Base-by-base conservation (phyloP, 108 stramenopile species). In the Skeletonema costatum region DNA sequence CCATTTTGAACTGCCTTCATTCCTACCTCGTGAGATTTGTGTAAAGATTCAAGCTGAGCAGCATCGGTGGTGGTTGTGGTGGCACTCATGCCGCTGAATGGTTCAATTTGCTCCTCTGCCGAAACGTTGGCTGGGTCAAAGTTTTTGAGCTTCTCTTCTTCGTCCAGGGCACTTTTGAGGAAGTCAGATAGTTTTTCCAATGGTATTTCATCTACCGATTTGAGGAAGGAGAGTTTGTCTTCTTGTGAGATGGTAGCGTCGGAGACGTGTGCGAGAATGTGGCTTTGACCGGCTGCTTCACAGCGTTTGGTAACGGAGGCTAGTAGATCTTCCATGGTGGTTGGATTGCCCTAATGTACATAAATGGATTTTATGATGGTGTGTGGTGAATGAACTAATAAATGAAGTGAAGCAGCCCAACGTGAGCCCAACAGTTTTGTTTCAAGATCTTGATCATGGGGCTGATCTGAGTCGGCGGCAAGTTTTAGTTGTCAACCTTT, bases 1-100 rank as follows among this genome's bases (percentile, higher is more conserved):
- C 89, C 87, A 31, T 70, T 51, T 16, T 30, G 5, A 17, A 91
- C 87, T 46, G 92, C 95, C 8, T 87, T 67, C 31, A 93, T 80
- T 46, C 95, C 95, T 11, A 77, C 51, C 21, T 64, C 14, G 38
- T 81, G 74, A 4, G 62, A 62, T 36, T 33, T 66, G 31, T 33
- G 65, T 35, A 60, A 48, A 66, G 44, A 68, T 70, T 19, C 42
- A 35, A 65, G 68, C 56, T 35, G 67, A 12, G 51, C 33, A 4
- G 65, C 64, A 39, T 59, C 35, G 14, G 74, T 60, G 56, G 74
- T 79, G 19, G 77, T 59, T 10, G 84, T 78, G 33, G 85, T 88
- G 6, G 82, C 83, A 11, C 42, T 58, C 53, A 78, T 68, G 16
- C 82, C 81, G 8, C 68, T 64, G 61, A 95, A 95, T 14, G 94